A percentile compares a stretch with the other conserved stretches of the same genome.
Conservation (phyloP, 345 rosid genomes). For the Psidium guajava region DNA sequence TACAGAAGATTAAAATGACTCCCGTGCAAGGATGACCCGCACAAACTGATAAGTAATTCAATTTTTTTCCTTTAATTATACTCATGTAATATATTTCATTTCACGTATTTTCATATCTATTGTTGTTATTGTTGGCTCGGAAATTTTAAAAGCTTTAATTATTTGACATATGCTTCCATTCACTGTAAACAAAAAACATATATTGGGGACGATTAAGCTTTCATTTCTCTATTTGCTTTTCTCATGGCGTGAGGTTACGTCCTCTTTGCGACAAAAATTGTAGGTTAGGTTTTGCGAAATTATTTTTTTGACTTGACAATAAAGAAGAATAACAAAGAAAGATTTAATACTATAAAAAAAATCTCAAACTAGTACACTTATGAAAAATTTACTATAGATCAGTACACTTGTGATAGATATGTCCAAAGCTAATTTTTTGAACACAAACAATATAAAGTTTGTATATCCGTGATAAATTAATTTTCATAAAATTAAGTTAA, state of each 20-base stretch:
- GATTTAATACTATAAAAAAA: no score
- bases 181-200: no score
- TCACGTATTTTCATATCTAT: background rate
- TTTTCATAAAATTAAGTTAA: no score
- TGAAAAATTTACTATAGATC: no score
- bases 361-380: fast-evolving
- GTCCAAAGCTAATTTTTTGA: no score
- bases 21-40: background rate
- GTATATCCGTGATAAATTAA: no score
- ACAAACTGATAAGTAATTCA: background rate
- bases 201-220: no score
- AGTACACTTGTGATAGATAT: no score
- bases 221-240: no score
- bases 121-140: background rate
- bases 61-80: background rate
- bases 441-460: fast-evolving
- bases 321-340: no score
- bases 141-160: background rate
- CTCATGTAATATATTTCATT: background rate
- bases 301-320: no score
- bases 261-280: background rate
- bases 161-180: background rate
- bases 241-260: background rate
- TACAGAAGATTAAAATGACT: background rate
- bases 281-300: no score